These are phyloP conservation scores for Artemisia annua DNA, from an alignment of 129 eudicot species.

Conservation along the genomic window DNA sequence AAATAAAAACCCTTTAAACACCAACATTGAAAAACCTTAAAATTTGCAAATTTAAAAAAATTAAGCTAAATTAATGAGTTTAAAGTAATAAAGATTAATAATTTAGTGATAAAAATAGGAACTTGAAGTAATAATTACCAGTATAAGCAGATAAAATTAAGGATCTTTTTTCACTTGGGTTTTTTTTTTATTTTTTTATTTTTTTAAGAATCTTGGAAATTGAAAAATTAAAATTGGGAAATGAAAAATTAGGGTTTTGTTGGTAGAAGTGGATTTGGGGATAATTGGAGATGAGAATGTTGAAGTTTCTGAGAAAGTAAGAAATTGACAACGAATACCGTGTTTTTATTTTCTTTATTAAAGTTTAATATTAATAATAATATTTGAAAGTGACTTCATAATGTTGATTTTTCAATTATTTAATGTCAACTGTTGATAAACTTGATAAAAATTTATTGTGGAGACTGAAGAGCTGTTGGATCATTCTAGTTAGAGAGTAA, in stretches of 20 bases:
- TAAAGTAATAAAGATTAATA: not conserved
- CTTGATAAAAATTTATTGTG: no score
- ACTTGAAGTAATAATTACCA: conserved; percentile 20
- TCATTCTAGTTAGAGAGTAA: no score
- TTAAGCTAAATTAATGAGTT: not conserved
- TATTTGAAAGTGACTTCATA: no score
- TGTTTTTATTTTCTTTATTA: not conserved
- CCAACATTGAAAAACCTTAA: not conserved
- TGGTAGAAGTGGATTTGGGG: not conserved
- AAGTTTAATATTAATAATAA: no score
- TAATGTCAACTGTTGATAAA: no score
- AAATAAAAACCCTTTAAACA: not conserved
- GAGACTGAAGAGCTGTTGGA: no score
- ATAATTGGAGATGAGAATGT: conserved; percentile 5
- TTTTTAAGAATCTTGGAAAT: no score
- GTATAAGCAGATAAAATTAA: no score
- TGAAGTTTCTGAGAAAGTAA: conserved; percentile 31
- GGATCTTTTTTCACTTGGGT: not conserved
- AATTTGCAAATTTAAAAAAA: not conserved
- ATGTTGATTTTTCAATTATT: no score
- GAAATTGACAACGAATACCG: conserved; percentile 36
- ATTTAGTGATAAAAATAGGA: not conserved
- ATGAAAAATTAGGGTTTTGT: not conserved
- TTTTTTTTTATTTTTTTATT: no score
- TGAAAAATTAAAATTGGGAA: not conserved